Base-by-base conservation (phyloP, 495 filamentous ascomycete genomes). In the Talaromyces stipitatus region DNA sequence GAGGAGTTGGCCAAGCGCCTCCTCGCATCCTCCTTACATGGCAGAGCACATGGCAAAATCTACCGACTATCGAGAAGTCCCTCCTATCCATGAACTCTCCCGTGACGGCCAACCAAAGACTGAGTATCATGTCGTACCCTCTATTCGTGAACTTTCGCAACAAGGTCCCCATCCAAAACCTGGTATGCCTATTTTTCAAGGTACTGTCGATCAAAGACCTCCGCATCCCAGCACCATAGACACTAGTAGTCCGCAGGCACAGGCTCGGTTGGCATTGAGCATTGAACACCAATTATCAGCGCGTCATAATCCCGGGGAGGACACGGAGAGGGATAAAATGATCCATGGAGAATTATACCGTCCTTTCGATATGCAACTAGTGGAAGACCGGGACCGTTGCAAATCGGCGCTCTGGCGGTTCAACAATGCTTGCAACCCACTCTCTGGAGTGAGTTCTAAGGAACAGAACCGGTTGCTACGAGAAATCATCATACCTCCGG, bases 321-420 rank as follows among this genome's bases (percentile, higher is more conserved):
- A 82, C 29, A 87, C 85, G 0, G 90, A 97, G 67, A 96, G 94
- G 68, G 90, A 96, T 48, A 94, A 96, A 70, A 98, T 98, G 94
- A 77, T 96, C 3, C 78, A 76, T 41, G 90, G 91, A n/a, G 78
- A 91, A 24, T 78, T 84, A 9, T 97, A 92, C 66, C 83, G 83
- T 50, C 89, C 89, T 1, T 89, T 85, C 60, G 84, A 88, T 64
- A 78, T 83, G 43, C 85, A 90, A 59, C 80, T 98, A 7, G 80
- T 91, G 3, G 81, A 91, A 47, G 94, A 97, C 61, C 86, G 95
- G 22, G 88, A 96, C 63, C 76, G 85, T 59, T 98, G 94, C 73
- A 91, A 85, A 62, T 81, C 82, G 11, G 90, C 90, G 6, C 82
- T 92, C 58, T 92, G 85, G 80, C 78, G 87, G 57, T 97, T 96